Evolutionary conservation across 768 basidiomycete genomes (phyloP), one percentile per base, ranked within the genome.

Genomic region (Podaxis sp.): DNA sequence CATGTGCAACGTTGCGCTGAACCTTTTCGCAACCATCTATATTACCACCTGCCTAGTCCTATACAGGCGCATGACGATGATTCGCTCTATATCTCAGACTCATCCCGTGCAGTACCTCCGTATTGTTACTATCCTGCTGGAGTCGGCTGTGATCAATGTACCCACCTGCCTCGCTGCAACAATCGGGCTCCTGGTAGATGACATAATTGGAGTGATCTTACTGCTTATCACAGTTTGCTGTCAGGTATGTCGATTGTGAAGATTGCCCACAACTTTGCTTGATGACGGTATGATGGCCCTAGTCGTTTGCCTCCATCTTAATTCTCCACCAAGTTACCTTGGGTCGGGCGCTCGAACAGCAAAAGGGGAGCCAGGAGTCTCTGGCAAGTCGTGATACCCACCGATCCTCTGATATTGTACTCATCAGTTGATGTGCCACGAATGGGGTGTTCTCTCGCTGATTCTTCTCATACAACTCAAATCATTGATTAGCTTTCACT

Each of bases 271-370:
- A 2, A 26, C 36, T 13, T 26, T 41, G 20, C 10, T 11, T 8
- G 24, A 22, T 50, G n/a, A 3, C 11, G 12, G 13, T 7, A 24
- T 50, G 22, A 22, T 50, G 48, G 2, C 24, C 24, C 37, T 20
- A 56, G 55, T 33, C 58, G 26, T 38, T 59, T 24, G 36, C 33
- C 17, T 51, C 58, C 15, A 49, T 49, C 1, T 8, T 49, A n/a
- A 59, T 50, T 33, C 41, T 56, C 15, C 55, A 56, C 15, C 55
- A 56, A 15, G 49, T 59, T 24, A 26, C 56, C 28, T 33, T 56
- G 15, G 51, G 30, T 28, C 20, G 48, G 22, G 24, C 48, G 4
- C 24, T 50, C 22, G 13, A 30, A 30, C 28, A 30, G 28, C 28
- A 30, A 30, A 30, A 30, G 28, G 28, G 4, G 7, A 30, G 28